These are phyloP conservation scores for Discostella pseudostelligera DNA, from an alignment of 108 stramenopile genomes.

Conservation along the genomic window DNA sequence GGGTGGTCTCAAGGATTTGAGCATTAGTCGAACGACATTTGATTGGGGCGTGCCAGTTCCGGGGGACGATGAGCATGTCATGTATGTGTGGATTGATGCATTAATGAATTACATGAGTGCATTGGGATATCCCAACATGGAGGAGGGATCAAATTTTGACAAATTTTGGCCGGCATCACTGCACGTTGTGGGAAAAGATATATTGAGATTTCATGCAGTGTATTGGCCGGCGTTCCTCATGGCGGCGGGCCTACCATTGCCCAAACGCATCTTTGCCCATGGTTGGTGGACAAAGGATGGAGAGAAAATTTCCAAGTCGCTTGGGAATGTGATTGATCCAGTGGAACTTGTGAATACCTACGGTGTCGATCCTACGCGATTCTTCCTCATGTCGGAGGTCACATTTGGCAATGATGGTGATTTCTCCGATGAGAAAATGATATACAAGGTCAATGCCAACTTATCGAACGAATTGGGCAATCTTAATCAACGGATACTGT, in stretches of 20 bases:
- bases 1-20: conserved; percentile 87
- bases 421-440: conserved; percentile 86
- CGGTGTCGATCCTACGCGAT: conserved; percentile 93
- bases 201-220: conserved; percentile 95
- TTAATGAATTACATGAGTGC: conserved; percentile 95
- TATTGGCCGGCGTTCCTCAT: conserved; percentile 99
- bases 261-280: conserved; percentile 92
- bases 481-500: conserved; percentile 84
- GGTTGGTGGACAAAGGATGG: conserved; percentile 99
- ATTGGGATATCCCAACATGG: conserved; percentile 80
- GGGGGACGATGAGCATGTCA: conserved; percentile 86
- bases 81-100: conserved; percentile 99
- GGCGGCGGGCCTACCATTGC: conserved; percentile 92
- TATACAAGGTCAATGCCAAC: conserved; percentile 82
- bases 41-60: conserved; percentile 95
- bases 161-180: conserved; percentile 87
- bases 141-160: conserved; percentile 49
- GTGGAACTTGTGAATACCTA: conserved; percentile 83
- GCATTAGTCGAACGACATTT: conserved; percentile 89
- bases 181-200: conserved; percentile 98
- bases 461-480: conserved; percentile 95
- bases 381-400: conserved; percentile 91
- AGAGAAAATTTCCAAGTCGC: conserved; percentile 93
- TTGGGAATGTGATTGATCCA: conserved; percentile 96
- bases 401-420: conserved; percentile 92